A percentile compares a stretch with the other conserved stretches of the same genome.
Conservation (phyloP, 495 filamentous ascomycete species). For the Pseudevernia furfuracea region DNA sequence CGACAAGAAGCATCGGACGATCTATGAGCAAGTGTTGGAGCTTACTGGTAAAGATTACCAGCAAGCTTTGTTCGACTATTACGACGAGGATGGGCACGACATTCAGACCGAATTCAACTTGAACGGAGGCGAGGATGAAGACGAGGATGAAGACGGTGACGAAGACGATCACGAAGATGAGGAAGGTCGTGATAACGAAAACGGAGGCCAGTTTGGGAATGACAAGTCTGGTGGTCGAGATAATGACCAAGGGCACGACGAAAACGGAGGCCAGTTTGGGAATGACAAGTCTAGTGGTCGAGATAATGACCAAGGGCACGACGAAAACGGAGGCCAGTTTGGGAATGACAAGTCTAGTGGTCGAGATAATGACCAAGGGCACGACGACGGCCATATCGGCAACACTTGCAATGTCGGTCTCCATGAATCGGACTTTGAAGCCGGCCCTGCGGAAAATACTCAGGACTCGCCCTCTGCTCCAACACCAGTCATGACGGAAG, state of each 20-base stretch:
- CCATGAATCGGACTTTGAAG: no score
- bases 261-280: no score
- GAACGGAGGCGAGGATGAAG: background rate
- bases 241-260: background rate
- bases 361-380: no score
- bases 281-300: no score
- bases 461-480: background rate
- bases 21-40: background rate
- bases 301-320: no score
- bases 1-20: background rate
- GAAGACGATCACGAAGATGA: no score
- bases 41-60: background rate
- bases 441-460: background rate
- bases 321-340: no score
- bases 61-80: background rate
- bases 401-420: no score
- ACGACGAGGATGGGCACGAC: background rate
- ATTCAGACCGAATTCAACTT: background rate
- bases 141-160: background rate
- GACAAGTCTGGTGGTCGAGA: background rate
- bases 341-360: no score
- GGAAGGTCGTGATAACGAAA: no score
- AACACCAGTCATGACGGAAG: background rate
- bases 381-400: no score
- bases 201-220: background rate